Percentiles rank a stretch among this genome's conserved stretches.
These are phyloP conservation scores for Coemansia sp. DNA, from an alignment of 192 early-diverging fungal species.

Conservation along the genomic window DNA sequence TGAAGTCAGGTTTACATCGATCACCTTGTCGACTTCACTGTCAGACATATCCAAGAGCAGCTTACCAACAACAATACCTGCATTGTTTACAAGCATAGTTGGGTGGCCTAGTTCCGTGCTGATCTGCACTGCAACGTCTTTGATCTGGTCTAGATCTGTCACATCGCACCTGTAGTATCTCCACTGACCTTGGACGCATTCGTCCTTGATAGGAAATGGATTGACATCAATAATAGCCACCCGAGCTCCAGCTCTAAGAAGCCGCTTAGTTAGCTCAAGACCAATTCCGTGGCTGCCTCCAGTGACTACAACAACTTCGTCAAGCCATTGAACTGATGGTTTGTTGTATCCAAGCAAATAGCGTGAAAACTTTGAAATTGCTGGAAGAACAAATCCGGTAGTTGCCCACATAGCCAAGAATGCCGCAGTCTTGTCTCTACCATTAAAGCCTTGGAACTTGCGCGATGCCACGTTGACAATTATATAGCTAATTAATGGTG, in stretches of 20 bases:
- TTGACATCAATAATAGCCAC: conserved; percentile 46
- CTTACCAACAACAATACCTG: conserved; percentile 69
- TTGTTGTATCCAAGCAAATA: conserved; percentile 9
- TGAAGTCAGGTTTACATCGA: conserved; percentile 72
- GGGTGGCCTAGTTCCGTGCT: conserved; percentile 62
- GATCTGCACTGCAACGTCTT: conserved; percentile 27
- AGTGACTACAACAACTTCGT: conserved; percentile 42
- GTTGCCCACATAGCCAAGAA: conserved; percentile 38
- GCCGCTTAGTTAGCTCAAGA: conserved; percentile 28
- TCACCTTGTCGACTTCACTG: conserved; percentile 62
- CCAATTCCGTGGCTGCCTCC: conserved; percentile 51
- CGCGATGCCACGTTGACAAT: conserved; percentile 18
- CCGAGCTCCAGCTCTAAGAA: conserved; percentile 34
- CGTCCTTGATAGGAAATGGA: conserved; percentile 25
- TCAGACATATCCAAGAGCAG: conserved; percentile 62
- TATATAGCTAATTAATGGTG: conserved; percentile 41
- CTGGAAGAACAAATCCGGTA: conserved; percentile 25
- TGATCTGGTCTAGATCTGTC: conserved; percentile 24
- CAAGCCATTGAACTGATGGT: conserved; percentile 24
- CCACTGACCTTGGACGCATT: conserved; percentile 17
- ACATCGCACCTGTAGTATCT: conserved; percentile 46
- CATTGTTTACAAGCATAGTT: conserved; percentile 82
- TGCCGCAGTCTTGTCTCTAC: conserved; percentile 23
- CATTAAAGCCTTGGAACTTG: conserved; percentile 3
- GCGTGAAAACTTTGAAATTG: conserved; percentile 14